These are phyloP conservation scores for Collybia mongolica DNA, from an alignment of 768 basidiomycete species.

Conservation along the genomic window DNA sequence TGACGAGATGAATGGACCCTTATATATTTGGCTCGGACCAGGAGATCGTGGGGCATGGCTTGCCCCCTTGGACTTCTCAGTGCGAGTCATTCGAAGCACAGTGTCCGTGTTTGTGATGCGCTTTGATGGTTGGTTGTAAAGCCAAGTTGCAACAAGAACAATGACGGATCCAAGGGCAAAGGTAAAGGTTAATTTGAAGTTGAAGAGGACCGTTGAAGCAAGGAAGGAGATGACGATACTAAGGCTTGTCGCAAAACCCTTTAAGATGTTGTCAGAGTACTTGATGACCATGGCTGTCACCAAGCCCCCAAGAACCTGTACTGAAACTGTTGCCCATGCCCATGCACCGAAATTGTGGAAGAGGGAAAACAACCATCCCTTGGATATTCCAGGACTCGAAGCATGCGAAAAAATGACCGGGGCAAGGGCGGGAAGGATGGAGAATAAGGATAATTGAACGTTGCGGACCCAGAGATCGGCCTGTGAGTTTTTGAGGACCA, in stretches of 20 bases:
- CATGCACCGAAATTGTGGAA: slow-evolving; percentile 88
- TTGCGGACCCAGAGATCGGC: slow-evolving; percentile 96
- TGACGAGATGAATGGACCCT: no score
- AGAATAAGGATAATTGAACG: slow-evolving; percentile 93
- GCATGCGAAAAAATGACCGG: slow-evolving; percentile 65
- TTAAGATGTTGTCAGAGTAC: slow-evolving; percentile 92
- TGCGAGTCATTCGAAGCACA: not conserved
- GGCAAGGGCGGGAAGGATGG: slow-evolving; percentile 81
- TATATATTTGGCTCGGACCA: no score
- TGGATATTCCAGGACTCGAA: slow-evolving; percentile 18
- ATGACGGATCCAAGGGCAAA: slow-evolving; percentile 83
- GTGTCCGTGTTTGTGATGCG: slow-evolving; percentile 9
- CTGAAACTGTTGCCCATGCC: slow-evolving; percentile 92
- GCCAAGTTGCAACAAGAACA: slow-evolving; percentile 87
- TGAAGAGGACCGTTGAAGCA: slow-evolving; percentile 86
- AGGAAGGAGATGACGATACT: slow-evolving; percentile 95
- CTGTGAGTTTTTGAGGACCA: slow-evolving; percentile 90
- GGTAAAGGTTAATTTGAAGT: slow-evolving; percentile 81
- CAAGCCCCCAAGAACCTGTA: slow-evolving; percentile 91
- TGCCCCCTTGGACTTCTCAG: not conserved
- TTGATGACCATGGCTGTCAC: slow-evolving; percentile 96
- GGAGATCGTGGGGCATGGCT: not conserved
- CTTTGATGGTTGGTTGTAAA: slow-evolving; percentile 76
- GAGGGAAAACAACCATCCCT: slow-evolving; percentile 46
- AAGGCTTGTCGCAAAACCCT: slow-evolving; percentile 93